Base-by-base conservation (phyloP, 306 rosid genomes). In the Casuarina glauca region DNA sequence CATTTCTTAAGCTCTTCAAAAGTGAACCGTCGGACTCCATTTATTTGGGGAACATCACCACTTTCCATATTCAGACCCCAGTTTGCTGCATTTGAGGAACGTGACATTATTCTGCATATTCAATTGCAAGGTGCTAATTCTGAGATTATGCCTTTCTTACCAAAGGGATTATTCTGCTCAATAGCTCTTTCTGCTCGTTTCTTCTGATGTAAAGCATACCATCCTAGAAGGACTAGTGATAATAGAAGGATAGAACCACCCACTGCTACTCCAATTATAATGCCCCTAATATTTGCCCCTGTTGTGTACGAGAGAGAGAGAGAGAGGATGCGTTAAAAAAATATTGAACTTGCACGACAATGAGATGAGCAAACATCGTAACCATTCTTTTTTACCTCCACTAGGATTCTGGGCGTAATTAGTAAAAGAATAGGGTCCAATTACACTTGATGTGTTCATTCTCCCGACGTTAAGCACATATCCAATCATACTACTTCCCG, bases 11-110 rank as follows among this genome's bases (percentile, higher is more conserved):
- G 80, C 88, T 91, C 97, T 78, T 88, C 88, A 58, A 85, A 91
- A 45, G 85, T 74, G 89, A 93, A 91, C 73, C 83, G 82, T 76
- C 81, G 86, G 4, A 92, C 91, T 58, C 91, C 97, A 80, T 78
- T 81, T 15, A 86, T 32, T n/a, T 78, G 84, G 5, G 89, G 86
- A 61, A 45, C 66, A 3, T 69, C 73, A 54, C 81, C 78, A 72
- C 86, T 80, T 49, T 79, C 80, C 36, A 48, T 48, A 48, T 48
- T 80, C 64, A 45, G 3, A 48, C 78, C 88, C 96, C 90, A 82
- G 58, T 72, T 74, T 72, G 64, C 93, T 88, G 60, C 82, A 70
- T 81, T 87, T 62, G 48, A 39, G 66, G 64, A 72, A 63, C 78
- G 84, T 70, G 51, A 79, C 43, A 69, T 54, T 41, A 5, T 35